Conservation (phyloP, 2,329 filamentous ascomycete species). For the Verticillium zaregamsianum region DNA sequence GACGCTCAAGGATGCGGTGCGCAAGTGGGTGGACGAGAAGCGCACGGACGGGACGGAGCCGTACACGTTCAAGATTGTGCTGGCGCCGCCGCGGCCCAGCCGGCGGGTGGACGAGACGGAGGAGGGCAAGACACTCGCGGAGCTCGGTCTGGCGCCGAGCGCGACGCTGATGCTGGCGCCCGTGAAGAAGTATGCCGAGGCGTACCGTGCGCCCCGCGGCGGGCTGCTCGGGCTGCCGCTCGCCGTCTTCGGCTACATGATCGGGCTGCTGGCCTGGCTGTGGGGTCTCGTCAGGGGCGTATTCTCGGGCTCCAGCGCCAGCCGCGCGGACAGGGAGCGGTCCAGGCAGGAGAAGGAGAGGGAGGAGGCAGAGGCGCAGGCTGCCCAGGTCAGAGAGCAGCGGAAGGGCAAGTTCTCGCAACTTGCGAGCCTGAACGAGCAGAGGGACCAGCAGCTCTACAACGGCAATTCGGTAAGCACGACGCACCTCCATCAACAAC, state of each 20-base stretch:
- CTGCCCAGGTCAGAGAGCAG: conserved; percentile 19
- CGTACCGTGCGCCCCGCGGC: conserved; percentile 29
- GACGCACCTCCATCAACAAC: not conserved
- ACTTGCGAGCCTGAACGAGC: conserved; percentile 49
- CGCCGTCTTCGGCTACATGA: conserved; percentile 22
- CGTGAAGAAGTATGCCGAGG: conserved; percentile 43
- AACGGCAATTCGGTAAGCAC: conserved; percentile 83
- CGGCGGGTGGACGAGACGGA: conserved; percentile 70
- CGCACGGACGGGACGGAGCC: conserved; percentile 55
- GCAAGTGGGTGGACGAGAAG: conserved; percentile 72
- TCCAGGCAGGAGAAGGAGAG: not conserved
- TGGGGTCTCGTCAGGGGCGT: conserved; percentile 22
- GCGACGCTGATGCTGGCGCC: conserved; percentile 81
- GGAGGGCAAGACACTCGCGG: conserved; percentile 62
- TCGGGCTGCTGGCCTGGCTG: conserved; percentile 31
- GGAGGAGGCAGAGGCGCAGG: conserved; percentile 10
- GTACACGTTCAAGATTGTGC: conserved; percentile 80
- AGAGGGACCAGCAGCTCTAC: conserved; percentile 68
- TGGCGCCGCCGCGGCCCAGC: conserved; percentile 69
- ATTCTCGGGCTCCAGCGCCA: conserved; percentile 17
- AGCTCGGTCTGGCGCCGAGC: conserved; percentile 71
- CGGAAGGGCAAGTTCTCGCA: conserved; percentile 21
- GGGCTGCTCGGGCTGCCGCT: conserved; percentile 9
- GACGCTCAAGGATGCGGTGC: conserved; percentile 62
- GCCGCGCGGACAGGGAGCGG: conserved; percentile 5